Evolutionary conservation across 164 flowering plant species (phyloP).

Genomic region (Magnolia kwangsiensis): DNA sequence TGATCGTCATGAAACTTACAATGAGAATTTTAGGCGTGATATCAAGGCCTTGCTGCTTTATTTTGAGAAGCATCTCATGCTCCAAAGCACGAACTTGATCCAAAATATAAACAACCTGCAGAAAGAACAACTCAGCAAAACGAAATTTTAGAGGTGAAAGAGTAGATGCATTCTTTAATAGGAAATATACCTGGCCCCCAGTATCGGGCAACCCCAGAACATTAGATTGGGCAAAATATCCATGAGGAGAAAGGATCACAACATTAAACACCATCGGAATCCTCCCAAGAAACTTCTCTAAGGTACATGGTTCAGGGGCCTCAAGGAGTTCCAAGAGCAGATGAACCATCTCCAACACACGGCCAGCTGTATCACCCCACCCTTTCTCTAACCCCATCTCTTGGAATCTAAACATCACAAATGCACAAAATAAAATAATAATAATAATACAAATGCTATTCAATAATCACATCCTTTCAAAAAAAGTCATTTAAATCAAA

Average conservation of each 20-base stretch:
- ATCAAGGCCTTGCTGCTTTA: slow-evolving; percentile 95
- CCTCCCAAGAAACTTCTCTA: slow-evolving; percentile 84
- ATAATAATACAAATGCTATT: background rate
- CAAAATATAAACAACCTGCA: slow-evolving; percentile 90
- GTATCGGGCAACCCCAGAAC: slow-evolving; percentile 96
- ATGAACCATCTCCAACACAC: slow-evolving; percentile 72
- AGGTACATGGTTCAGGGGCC: slow-evolving; percentile 93
- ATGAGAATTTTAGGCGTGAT: slow-evolving; percentile 81
- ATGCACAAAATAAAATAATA: background rate
- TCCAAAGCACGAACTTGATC: slow-evolving; percentile 99
- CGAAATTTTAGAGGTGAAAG: background rate
- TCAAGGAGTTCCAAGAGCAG: slow-evolving; percentile 87
- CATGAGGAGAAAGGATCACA: slow-evolving; percentile 94
- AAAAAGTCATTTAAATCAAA: slow-evolving; percentile 1
- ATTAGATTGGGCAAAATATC: slow-evolving; percentile 92
- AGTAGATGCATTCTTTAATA: background rate
- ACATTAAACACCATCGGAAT: slow-evolving; percentile 97
- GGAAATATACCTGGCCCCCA: slow-evolving; percentile 81
- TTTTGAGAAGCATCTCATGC: slow-evolving; percentile 84
- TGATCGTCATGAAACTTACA: slow-evolving; percentile 34
- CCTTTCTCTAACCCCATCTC: slow-evolving; percentile 95
- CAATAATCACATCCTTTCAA: background rate
- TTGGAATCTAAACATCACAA: slow-evolving; percentile 38
- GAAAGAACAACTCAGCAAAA: background rate
- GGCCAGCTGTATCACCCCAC: slow-evolving; percentile 93